Evolutionary conservation across 2,329 filamentous ascomycete species (phyloP).

Genomic region (Lachnellula hyalina): DNA sequence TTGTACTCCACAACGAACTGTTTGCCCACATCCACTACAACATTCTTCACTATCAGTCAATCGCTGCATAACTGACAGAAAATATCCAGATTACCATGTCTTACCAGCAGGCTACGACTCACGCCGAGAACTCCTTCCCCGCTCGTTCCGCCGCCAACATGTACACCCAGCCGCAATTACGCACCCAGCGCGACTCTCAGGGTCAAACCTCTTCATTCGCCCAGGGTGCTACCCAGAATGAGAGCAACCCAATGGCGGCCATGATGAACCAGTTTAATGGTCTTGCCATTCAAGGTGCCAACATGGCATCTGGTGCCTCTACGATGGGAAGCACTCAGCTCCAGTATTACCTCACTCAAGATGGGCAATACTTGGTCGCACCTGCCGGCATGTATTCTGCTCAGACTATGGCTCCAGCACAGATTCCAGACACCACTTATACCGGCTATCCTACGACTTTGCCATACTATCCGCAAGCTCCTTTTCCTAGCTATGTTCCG

Average conservation of each 20-base stretch:
- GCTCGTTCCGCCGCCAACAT: constrained; percentile 26
- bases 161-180: constrained; percentile 29
- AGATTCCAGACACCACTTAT: constrained; percentile 28
- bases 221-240: constrained; percentile 18
- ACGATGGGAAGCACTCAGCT: constrained; percentile 23
- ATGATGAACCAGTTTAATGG: constrained; percentile 29
- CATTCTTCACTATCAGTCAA: not conserved
- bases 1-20: not conserved
- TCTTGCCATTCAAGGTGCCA: constrained; percentile 31
- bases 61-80: constrained; percentile 11
- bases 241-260: constrained; percentile 22
- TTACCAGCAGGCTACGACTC: constrained; percentile 30
- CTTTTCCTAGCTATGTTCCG: constrained; percentile 30
- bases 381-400: constrained; percentile 28
- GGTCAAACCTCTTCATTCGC: constrained; percentile 22
- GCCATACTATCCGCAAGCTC: constrained; percentile 28
- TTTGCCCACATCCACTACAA: not conserved
- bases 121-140: constrained; percentile 23
- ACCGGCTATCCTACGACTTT: constrained; percentile 26
- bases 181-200: constrained; percentile 26
- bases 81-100: constrained; percentile 30
- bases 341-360: constrained; percentile 29
- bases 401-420: constrained; percentile 25
- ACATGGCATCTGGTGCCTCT: constrained; percentile 30
- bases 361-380: constrained; percentile 32